Evolutionary conservation across 495 filamentous ascomycete species (phyloP).

Genomic region (Sphaerosporella brunnea): DNA sequence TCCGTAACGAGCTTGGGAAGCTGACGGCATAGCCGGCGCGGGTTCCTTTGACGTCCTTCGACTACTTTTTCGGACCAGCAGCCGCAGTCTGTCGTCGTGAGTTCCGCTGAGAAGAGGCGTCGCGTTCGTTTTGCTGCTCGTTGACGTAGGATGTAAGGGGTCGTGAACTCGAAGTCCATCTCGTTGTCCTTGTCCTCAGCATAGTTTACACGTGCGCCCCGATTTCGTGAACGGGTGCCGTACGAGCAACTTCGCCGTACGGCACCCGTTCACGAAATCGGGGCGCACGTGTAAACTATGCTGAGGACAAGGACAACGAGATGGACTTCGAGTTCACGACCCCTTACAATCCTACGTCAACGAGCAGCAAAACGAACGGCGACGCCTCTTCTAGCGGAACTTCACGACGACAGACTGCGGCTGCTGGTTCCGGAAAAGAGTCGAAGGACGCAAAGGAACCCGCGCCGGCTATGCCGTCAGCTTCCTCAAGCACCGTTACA

Average conservation of each 20-base stretch:
- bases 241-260: conserved; percentile 48
- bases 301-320: conserved; percentile 86
- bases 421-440: conserved; percentile 30
- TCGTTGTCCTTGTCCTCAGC: conserved; percentile 91
- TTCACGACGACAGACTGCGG: conserved; percentile 27
- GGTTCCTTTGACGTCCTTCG: conserved; percentile 20
- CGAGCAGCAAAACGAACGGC: conserved; percentile 27
- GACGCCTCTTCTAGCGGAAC: conserved; percentile 29
- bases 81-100: conserved; percentile 27
- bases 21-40: background rate
- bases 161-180: conserved; percentile 49
- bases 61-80: conserved; percentile 30
- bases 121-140: conserved; percentile 27
- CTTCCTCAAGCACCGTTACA: conserved; percentile 23
- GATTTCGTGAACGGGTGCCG: conserved; percentile 80
- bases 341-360: conserved; percentile 32
- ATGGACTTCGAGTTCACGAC: conserved; percentile 50
- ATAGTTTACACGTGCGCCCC: conserved; percentile 79
- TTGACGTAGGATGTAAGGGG: conserved; percentile 32
- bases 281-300: conserved; percentile 80
- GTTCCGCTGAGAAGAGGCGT: conserved; percentile 28
- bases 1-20: conserved; percentile 21
- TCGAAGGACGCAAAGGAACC: conserved; percentile 24
- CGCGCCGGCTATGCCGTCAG: background rate
- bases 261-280: conserved; percentile 91